These are phyloP conservation scores for Tylopilus plumbeoviolaceoides DNA, from an alignment of 768 basidiomycete genomes.

Conservation along the genomic window DNA sequence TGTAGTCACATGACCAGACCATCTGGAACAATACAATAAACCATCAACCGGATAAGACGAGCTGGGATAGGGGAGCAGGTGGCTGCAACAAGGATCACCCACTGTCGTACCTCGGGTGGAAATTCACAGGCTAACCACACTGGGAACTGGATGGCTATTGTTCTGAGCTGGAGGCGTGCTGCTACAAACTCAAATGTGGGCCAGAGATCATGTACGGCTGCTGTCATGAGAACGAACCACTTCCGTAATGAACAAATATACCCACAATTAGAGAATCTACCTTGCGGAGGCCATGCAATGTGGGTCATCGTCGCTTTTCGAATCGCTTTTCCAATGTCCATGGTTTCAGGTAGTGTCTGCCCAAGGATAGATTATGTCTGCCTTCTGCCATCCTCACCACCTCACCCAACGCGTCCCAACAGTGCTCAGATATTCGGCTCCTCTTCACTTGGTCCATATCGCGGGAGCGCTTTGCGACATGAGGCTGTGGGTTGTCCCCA, in stretches of 20 bases:
- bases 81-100: constrained; percentile 14
- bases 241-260: neutral
- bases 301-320: constrained; percentile 6
- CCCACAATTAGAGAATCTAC: neutral
- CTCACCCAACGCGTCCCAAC: constrained; percentile 48
- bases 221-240: constrained; percentile 2
- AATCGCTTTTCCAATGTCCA: constrained; percentile 19
- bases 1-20: constrained; percentile 21
- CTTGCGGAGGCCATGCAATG: neutral
- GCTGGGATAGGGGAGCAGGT: neutral
- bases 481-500: constrained; percentile 19
- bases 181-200: neutral
- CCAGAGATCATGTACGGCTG: neutral
- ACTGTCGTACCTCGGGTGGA: neutral
- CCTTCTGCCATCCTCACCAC: constrained; percentile 59
- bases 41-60: neutral
- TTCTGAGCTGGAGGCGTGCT: constrained; percentile 1
- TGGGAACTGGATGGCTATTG: constrained; percentile 7
- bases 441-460: constrained; percentile 19
- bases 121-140: constrained; percentile 7
- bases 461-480: constrained; percentile 8
- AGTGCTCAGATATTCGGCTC: constrained; percentile 33
- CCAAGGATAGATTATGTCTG: constrained; percentile 45
- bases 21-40: constrained; percentile 23
- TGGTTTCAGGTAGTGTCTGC: constrained; percentile 36